phyloP scores from a whole-genome alignment of 2,329 filamentous ascomycete genomes.

The Ophiostoma perfectum region DNA sequence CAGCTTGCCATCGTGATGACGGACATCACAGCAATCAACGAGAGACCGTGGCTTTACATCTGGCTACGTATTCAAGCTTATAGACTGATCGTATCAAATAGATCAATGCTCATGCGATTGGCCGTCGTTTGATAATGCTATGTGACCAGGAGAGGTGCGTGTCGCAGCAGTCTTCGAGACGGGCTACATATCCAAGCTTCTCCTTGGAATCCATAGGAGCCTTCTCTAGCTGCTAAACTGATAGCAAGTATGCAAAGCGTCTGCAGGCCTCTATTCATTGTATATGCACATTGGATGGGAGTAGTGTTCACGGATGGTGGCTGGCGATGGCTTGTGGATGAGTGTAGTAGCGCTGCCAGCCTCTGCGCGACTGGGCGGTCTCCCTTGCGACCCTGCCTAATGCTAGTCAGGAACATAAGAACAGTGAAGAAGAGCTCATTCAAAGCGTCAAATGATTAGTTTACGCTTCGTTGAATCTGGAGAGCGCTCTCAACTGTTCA shows the following conservation, averaged over 20 bases:
- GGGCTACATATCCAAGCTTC: no score
- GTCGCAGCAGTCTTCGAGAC: no score
- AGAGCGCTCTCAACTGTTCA: background rate
- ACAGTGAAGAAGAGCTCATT: background rate
- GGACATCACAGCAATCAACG: background rate
- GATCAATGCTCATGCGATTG: no score
- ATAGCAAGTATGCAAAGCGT: no score
- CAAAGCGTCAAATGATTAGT: background rate
- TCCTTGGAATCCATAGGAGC: no score
- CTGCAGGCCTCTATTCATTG: no score
- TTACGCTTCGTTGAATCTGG: background rate
- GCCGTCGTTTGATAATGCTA: no score
- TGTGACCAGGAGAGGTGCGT: no score
- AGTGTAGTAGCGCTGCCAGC: background rate
- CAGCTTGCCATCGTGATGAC: background rate
- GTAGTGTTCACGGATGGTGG: background rate
- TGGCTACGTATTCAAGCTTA: no score
- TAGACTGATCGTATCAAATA: no score
- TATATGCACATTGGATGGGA: no score
- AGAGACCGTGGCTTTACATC: background rate
- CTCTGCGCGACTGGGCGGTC: background rate
- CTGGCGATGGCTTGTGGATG: background rate
- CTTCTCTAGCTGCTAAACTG: no score
- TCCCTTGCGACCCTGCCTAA: background rate
- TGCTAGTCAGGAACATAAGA: background rate